A percentile compares a stretch with the other conserved stretches of the same genome.
Conservation (phyloP, 192 early-diverging fungal species). For the Rhizoclosmatium globosum region DNA sequence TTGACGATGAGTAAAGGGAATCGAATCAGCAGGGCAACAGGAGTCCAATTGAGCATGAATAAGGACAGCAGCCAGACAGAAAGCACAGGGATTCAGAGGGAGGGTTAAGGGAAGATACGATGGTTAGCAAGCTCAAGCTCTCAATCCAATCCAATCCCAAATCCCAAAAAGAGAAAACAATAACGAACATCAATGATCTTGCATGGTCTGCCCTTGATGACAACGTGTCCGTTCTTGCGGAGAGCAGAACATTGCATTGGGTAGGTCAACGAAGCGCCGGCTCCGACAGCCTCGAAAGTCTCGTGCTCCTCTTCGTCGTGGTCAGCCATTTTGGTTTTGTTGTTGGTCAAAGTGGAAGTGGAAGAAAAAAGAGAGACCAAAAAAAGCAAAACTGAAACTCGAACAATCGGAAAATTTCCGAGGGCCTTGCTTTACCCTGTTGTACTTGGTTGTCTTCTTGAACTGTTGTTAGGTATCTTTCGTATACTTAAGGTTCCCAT, state of each 20-base stretch:
- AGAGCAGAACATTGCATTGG: constrained; percentile 98
- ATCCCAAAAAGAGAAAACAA: neutral
- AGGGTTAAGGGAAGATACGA: neutral
- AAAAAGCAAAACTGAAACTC: neutral
- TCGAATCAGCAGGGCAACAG: neutral
- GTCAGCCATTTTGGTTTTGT: constrained; percentile 28
- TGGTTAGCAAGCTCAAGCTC: too few relatives aligned
- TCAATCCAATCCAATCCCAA: too few relatives aligned
- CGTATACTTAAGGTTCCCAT: too few relatives aligned
- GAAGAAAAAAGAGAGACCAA: neutral
- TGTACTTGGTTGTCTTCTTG: too few relatives aligned
- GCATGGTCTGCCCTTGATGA: constrained; percentile 99
- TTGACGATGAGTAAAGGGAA: neutral
- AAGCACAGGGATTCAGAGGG: neutral
- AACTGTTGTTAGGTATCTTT: too few relatives aligned
- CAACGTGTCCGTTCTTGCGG: constrained; percentile 97
- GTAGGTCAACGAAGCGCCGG: constrained; percentile 93
- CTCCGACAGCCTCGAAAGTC: constrained; percentile 60
- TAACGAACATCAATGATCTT: constrained; percentile 97
- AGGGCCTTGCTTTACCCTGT: neutral
- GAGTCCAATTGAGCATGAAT: neutral
- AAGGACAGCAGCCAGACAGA: neutral
- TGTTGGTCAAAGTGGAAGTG: neutral
- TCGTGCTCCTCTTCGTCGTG: constrained; percentile 37
- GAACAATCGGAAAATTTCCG: neutral